Evolutionary conservation across 2,329 filamentous ascomycete species (phyloP), one percentile per base, ranked within the genome.

Genomic region (Magnaporthales sp.): DNA sequence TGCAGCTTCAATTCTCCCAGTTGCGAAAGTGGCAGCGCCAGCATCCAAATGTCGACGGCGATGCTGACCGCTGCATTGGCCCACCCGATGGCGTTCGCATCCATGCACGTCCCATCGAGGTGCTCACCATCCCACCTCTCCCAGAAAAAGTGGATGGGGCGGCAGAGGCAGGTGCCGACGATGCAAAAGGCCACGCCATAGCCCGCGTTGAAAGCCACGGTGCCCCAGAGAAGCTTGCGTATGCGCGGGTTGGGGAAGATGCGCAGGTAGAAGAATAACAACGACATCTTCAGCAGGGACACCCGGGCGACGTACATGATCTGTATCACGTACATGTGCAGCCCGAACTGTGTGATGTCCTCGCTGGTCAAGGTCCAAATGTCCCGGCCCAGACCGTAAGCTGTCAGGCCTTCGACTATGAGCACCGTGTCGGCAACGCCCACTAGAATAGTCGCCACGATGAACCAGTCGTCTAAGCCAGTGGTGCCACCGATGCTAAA

Each of bases 241-340:
- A 63, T 63, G 13, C 9, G 26, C 0, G 67, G 67, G 0, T 73
- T 72, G 0, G 81, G 81, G 68, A 86, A 86, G 63, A 86, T 80
- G 60, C 81, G 79, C 3, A 83, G 74, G 70, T 84, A 86, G 72
- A 86, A 84, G 70, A 83, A 77, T 1, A 86, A 73, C 29, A 86
- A 75, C 0, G 83, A 79, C 4, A 83, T 72, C 69, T 85, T 84
- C 9, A 83, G 75, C 29, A 83, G 73, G 1, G 80, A 74, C 19
- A 84, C 72, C n/a, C 80, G 74, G 2, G 74, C 66, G 70, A 85
- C 83, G 72, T 86, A 84, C 30, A 83, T 63, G 63, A 75, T 67
- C 54, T 72, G 69, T 70, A 78, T 75, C 68, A 77, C 70, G 69
- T 80, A 84, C 29, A 83, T 78, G 69, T 74, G 78, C 31, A 76